Evolutionary conservation across 257 asterid species (phyloP).

Genomic region (Nicotiana attenuata): DNA sequence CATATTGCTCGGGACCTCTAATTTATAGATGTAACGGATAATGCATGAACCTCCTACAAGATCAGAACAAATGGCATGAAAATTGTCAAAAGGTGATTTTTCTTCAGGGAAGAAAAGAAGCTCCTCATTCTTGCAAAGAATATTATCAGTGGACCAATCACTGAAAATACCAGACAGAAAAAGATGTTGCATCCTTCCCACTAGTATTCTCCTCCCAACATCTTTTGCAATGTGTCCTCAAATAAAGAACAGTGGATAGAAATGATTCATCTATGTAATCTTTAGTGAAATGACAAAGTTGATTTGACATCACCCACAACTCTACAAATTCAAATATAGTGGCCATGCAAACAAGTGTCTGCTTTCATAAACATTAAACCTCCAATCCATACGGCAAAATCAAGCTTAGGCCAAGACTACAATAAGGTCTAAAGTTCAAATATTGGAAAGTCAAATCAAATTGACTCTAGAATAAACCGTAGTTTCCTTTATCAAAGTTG

Average conservation of each 20-base stretch:
- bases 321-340: background rate
- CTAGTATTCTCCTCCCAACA: background rate
- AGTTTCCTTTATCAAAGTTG: background rate
- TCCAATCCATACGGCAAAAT: background rate
- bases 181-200: background rate
- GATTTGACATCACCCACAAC: background rate
- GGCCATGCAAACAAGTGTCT: background rate
- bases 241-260: background rate
- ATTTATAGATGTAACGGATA: too few relatives aligned
- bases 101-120: background rate
- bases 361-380: background rate
- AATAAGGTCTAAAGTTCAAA: background rate
- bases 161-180: background rate
- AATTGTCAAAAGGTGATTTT: background rate
- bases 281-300: background rate
- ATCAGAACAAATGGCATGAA: background rate
- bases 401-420: background rate
- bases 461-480: background rate
- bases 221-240: background rate
- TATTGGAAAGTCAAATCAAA: background rate
- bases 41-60: too few relatives aligned
- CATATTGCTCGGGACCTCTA: too few relatives aligned
- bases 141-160: background rate
- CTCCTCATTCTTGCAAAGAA: background rate
- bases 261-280: constrained; percentile 3